Conservation (phyloP, 2,329 filamentous ascomycete species). For the Trichoderma sp. region DNA sequence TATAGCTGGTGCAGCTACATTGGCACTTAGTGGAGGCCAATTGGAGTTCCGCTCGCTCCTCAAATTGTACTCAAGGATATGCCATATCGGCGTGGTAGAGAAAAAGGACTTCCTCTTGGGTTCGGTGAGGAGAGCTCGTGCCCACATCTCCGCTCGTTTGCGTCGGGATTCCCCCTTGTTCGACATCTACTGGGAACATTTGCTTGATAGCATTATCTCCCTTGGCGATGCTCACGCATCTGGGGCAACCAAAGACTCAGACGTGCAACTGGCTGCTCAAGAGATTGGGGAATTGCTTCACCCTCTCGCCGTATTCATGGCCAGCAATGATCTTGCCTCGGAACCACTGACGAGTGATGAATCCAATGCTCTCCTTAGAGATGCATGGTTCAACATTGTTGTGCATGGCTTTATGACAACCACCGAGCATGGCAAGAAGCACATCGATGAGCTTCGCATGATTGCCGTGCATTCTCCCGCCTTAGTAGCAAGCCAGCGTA, state of each 20-base stretch:
- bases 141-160: conserved; percentile 69
- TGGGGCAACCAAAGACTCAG: conserved; percentile 62
- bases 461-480: conserved; percentile 87
- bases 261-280: conserved; percentile 76
- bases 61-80: conserved; percentile 75
- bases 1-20: conserved; percentile 72
- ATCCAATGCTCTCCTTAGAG: conserved; percentile 69
- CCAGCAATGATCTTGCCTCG: conserved; percentile 56
- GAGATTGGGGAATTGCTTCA: conserved; percentile 86
- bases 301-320: conserved; percentile 82
- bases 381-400: conserved; percentile 98
- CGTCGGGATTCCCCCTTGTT: conserved; percentile 71
- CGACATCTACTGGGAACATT: conserved; percentile 76
- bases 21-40: conserved; percentile 74
- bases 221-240: conserved; percentile 81
- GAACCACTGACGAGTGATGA: conserved; percentile 60
- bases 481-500: conserved; percentile 81
- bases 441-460: conserved; percentile 73
- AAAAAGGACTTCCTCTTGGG: conserved; percentile 65
- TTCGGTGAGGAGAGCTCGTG: conserved; percentile 78
- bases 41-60: conserved; percentile 83
- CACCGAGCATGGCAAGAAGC: conserved; percentile 69
- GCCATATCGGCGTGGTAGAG: conserved; percentile 68
- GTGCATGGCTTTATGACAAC: conserved; percentile 83
- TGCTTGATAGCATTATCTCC: conserved; percentile 84